Conservation (phyloP, 371 early-diverging fungal genomes). For the Parasitella parasitica region DNA sequence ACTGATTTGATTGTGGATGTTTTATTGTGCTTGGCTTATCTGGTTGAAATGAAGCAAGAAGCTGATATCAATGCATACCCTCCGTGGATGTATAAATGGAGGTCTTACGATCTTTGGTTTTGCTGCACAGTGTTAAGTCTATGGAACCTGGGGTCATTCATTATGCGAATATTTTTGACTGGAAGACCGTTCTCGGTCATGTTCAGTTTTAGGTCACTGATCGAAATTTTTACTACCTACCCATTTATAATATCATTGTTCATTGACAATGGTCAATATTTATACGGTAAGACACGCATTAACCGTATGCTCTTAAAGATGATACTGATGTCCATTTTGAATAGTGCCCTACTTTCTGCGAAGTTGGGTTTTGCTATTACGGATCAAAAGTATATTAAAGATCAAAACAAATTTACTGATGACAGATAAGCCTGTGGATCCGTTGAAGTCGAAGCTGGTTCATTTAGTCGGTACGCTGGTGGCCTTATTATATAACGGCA, state of each 20-base stretch:
- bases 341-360: slow-evolving; percentile 64
- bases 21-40: slow-evolving; percentile 64
- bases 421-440: slow-evolving; percentile 52
- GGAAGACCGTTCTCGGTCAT: slow-evolving; percentile 34
- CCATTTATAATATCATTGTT: slow-evolving; percentile 56
- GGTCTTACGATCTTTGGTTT: slow-evolving; percentile 55
- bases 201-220: slow-evolving; percentile 48
- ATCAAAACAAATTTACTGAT: slow-evolving; percentile 57
- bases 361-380: slow-evolving; percentile 57
- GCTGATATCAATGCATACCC: slow-evolving; percentile 48
- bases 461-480: slow-evolving; percentile 62
- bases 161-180: slow-evolving; percentile 39
- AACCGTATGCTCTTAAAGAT: not conserved
- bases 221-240: slow-evolving; percentile 55
- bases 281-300: slow-evolving; percentile 41
- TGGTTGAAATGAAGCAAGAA: slow-evolving; percentile 64
- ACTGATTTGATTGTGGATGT: slow-evolving; percentile 60
- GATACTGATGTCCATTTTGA: not conserved
- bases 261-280: slow-evolving; percentile 48
- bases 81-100: slow-evolving; percentile 60
- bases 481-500: slow-evolving; percentile 66
- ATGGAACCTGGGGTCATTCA: slow-evolving; percentile 47
- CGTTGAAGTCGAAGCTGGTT: slow-evolving; percentile 60
- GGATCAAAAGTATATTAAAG: slow-evolving; percentile 60
- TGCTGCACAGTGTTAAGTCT: slow-evolving; percentile 45